Conservation (phyloP, 208 protist genomes). For the Crithidia expoeki region DNA sequence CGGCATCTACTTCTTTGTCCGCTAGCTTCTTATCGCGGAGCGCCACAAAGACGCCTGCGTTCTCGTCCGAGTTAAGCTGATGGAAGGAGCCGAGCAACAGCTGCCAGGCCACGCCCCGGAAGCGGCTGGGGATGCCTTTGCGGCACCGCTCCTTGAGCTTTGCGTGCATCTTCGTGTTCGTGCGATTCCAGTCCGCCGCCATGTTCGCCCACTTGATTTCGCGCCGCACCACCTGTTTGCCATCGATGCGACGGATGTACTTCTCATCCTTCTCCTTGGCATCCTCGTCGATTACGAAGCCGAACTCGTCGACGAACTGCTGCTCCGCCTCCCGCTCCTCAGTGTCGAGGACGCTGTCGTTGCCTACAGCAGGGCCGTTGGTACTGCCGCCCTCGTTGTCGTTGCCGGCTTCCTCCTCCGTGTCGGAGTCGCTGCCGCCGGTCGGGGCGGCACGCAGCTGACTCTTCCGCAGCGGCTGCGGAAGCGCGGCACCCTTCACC, state of each 20-base stretch:
- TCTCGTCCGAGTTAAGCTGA: conserved; percentile 72
- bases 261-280: conserved; percentile 58
- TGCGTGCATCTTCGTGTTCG: conserved; percentile 67
- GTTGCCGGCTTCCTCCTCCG: conserved; percentile 21
- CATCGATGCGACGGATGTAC: conserved; percentile 72
- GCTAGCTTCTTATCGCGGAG: conserved; percentile 70
- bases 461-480: conserved; percentile 39
- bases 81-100: conserved; percentile 79
- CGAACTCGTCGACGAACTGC: conserved; percentile 90
- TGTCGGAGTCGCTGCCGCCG: conserved; percentile 64
- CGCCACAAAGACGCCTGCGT: conserved; percentile 72
- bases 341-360: conserved; percentile 24
- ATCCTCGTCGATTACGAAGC: conserved; percentile 84
- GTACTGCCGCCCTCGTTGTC: conserved; percentile 12
- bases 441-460: conserved; percentile 48
- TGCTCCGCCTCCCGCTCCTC: conserved; percentile 65
- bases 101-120: conserved; percentile 89
- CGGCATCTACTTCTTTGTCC: conserved; percentile 62
- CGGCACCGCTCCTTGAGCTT: conserved; percentile 91
- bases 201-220: conserved; percentile 93
- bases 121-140: conserved; percentile 84
- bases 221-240: conserved; percentile 67
- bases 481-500: conserved; percentile 23
- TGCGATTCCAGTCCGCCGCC: conserved; percentile 81
- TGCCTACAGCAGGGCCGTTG: not conserved